A percentile compares a stretch with the other conserved stretches of the same genome.
Evolutionary conservation across 1,284 basidiomycete species (phyloP).

Genomic region (Cryptococcus deneoformans): DNA sequence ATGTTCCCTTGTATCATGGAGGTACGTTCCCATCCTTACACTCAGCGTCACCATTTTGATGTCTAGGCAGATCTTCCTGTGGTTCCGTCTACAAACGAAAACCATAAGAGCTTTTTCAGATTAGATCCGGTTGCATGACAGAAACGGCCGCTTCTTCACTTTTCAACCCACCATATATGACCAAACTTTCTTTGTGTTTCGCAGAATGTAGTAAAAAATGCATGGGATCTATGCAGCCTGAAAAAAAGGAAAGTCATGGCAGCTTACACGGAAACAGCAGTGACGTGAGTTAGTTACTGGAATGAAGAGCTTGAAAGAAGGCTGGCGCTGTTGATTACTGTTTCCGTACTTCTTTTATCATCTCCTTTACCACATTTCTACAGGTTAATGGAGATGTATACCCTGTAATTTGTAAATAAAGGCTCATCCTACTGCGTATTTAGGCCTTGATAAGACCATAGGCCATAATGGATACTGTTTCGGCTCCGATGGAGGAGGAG

Average conservation of each 20-base stretch:
- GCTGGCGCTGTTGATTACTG: neutral
- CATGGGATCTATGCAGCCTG: too few relatives aligned
- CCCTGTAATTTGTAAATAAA: neutral
- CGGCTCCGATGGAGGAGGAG: neutral
- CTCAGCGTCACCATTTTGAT: too few relatives aligned
- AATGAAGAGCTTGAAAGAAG: neutral
- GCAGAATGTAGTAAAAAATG: too few relatives aligned
- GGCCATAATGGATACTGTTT: conserved; percentile 30
- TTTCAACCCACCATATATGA: too few relatives aligned
- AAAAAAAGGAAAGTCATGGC: neutral
- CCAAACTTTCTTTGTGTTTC: too few relatives aligned
- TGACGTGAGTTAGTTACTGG: neutral
- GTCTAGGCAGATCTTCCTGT: too few relatives aligned
- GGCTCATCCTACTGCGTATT: conserved; percentile 4
- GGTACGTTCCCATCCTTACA: too few relatives aligned
- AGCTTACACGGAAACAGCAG: neutral
- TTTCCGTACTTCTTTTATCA: neutral
- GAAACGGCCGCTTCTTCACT: too few relatives aligned
- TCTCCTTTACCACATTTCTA: neutral
- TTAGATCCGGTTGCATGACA: too few relatives aligned
- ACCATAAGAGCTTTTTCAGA: too few relatives aligned
- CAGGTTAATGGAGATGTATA: neutral
- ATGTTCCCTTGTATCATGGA: too few relatives aligned
- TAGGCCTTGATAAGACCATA: conserved; percentile 24
- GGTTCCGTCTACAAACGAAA: too few relatives aligned